Evolutionary conservation across 116 monocot genomes (phyloP).

Genomic region (Phalaenopsis hybrid): DNA sequence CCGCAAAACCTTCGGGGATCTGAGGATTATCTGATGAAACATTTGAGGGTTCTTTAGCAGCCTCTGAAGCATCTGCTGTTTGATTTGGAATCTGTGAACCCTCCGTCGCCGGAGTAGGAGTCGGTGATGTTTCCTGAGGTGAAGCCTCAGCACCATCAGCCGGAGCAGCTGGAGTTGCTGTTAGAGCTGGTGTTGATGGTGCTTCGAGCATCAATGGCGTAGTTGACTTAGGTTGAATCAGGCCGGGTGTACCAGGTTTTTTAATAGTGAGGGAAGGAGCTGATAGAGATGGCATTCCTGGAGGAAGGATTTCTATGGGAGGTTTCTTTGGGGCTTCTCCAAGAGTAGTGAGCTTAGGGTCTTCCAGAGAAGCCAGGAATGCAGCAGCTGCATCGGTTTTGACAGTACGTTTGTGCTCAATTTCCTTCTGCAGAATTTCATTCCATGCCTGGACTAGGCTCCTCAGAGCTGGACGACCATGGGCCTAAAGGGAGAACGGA

Average conservation of each 20-base stretch:
- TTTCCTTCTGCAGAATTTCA: conserved; percentile 77
- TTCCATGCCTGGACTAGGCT: conserved; percentile 76
- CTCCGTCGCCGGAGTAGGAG: not conserved
- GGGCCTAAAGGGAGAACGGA: conserved; percentile 46
- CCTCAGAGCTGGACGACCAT: conserved; percentile 84
- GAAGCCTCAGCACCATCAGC: not conserved
- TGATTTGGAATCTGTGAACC: not conserved
- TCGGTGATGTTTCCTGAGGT: not conserved
- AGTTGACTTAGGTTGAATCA: conserved; percentile 21
- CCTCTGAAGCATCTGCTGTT: not conserved
- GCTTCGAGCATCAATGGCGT: conserved; percentile 76
- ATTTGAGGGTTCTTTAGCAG: not conserved
- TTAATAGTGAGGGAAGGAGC: conserved; percentile 80
- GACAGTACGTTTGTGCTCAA: conserved; percentile 49
- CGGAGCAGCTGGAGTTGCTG: no score
- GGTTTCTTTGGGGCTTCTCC: conserved; percentile 87
- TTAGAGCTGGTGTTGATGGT: conserved; percentile 14
- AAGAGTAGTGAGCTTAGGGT: conserved; percentile 79
- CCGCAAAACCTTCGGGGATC: not conserved
- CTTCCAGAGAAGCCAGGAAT: conserved; percentile 89
- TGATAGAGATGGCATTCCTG: conserved; percentile 87
- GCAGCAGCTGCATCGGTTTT: conserved; percentile 90
- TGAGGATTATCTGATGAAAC: not conserved
- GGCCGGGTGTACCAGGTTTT: conserved; percentile 33
- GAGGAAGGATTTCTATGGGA: conserved; percentile 94